phyloP scores from a whole-genome alignment of 2,329 filamentous ascomycete genomes.

The Byssoonygena ceratinophila region DNA sequence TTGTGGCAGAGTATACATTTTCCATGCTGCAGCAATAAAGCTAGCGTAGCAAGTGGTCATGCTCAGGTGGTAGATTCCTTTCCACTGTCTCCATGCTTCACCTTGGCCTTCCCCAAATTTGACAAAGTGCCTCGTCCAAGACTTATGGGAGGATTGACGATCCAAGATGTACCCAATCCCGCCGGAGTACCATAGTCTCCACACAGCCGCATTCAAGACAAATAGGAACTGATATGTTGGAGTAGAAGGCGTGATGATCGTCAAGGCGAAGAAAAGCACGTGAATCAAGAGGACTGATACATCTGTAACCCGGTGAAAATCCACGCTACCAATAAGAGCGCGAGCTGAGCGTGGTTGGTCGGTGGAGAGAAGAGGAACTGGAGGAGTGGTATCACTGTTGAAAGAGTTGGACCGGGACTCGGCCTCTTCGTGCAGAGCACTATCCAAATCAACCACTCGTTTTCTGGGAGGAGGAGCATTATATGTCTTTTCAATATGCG shows the following conservation, averaged over 20 bases:
- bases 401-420: conserved; percentile 26
- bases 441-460: conserved; percentile 28
- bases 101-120: conserved; percentile 85
- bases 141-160: conserved; percentile 77
- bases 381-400: conserved; percentile 28
- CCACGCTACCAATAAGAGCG: conserved; percentile 80
- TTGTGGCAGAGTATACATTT: conserved; percentile 79
- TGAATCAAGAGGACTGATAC: conserved; percentile 66
- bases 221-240: conserved; percentile 66
- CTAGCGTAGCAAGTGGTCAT: conserved; percentile 82
- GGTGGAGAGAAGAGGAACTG: conserved; percentile 35
- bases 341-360: conserved; percentile 59
- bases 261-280: conserved; percentile 62
- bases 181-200: conserved; percentile 85
- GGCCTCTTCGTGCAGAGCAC: conserved; percentile 22
- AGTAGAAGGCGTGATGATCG: conserved; percentile 67
- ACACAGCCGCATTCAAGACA: conserved; percentile 64
- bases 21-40: conserved; percentile 86
- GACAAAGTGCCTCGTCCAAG: conserved; percentile 94
- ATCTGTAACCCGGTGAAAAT: conserved; percentile 80
- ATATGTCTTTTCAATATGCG: conserved; percentile 96
- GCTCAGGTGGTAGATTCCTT: conserved; percentile 85
- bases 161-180: conserved; percentile 79
- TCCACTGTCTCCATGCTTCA: conserved; percentile 97
- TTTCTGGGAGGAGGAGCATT: conserved; percentile 71